Percentiles rank a stretch among this genome's conserved stretches.
These are phyloP conservation scores for Xylaria hypoxylon DNA, from an alignment of 2,329 filamentous ascomycete species.

Conservation along the genomic window DNA sequence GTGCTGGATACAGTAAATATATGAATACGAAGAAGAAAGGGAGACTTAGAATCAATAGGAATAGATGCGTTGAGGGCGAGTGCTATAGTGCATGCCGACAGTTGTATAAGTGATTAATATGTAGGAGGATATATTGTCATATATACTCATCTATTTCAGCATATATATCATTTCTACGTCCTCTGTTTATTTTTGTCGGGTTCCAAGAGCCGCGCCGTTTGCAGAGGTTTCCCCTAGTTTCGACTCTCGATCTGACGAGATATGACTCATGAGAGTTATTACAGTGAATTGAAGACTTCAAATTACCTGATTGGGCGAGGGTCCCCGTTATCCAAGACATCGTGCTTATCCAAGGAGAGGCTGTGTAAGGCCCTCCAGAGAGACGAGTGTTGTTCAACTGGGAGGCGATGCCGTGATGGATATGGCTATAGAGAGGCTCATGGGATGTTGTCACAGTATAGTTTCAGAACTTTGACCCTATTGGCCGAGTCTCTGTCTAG, in stretches of 20 bases:
- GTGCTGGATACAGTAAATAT: background rate
- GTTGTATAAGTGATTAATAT: background rate
- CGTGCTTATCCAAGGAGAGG: background rate
- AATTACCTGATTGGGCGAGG: background rate
- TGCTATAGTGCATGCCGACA: background rate
- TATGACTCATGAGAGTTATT: background rate
- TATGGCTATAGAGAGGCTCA: background rate
- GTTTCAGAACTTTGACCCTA: too few relatives aligned
- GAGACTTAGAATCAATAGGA: background rate
- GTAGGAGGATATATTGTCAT: background rate
- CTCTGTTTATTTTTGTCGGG: background rate
- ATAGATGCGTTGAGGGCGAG: background rate
- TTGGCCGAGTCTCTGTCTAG: too few relatives aligned
- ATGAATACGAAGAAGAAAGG: background rate
- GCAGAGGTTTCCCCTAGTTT: background rate
- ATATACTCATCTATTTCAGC: background rate
- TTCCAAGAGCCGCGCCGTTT: background rate
- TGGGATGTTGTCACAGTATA: too few relatives aligned
- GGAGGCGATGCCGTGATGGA: background rate
- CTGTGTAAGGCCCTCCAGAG: background rate
- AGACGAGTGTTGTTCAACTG: background rate
- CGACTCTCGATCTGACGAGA: constrained; percentile 4
- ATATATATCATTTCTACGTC: too few relatives aligned
- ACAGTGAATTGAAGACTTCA: background rate
- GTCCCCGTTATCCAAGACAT: background rate